Evolutionary conservation across 164 flowering plant genomes (phyloP), one percentile per base, ranked within the genome.

Genomic region (Magnolia changhungtana): DNA sequence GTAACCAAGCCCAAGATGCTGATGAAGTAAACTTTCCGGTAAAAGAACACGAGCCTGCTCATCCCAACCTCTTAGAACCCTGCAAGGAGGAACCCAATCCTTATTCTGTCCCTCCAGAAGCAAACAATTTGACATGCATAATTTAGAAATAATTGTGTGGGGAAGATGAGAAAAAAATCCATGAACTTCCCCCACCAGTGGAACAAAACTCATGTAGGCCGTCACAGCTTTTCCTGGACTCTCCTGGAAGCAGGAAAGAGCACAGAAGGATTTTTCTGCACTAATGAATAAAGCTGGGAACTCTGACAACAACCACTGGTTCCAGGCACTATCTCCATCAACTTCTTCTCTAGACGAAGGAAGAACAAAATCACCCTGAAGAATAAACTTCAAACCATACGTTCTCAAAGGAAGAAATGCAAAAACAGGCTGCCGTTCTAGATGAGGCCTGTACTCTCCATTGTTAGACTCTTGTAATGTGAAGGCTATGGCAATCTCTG

Each of bases 261-360:
- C 78, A 84, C 93, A 92, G 72, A 96, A 94, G 27, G 92, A 86
- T 72, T 73, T 90, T 82, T 83, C 89, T 37, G 97, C 94, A 86
- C 74, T 69, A 45, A 94, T 87, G 87, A 96, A 94, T 80, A 96
- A 86, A 74, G 73, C 84, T 69, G 99, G 99, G 80, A 86, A 92
- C 81, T 90, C 90, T 14, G 97, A 91, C 79, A 96, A 79, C 71
- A 96, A 82, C 98, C 98, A 94, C 81, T 96, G 97, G 76, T 96
- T 96, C 99, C 99, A 96, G 20, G 94, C 89, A 78, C 95, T 92
- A 83, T 91, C 84, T 59, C 86, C 96, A 81, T 94, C 98, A 74
- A 96, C 98, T 83, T 91, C 99, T 85, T 96, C 99, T 79, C 99
- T 86, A 45, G 99, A 96, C 52, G 99, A 94, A 71, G 99, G 96